Evolutionary conservation across 371 early-diverging fungal species (phyloP).

Genomic region (Saksenaea vasiformis): DNA sequence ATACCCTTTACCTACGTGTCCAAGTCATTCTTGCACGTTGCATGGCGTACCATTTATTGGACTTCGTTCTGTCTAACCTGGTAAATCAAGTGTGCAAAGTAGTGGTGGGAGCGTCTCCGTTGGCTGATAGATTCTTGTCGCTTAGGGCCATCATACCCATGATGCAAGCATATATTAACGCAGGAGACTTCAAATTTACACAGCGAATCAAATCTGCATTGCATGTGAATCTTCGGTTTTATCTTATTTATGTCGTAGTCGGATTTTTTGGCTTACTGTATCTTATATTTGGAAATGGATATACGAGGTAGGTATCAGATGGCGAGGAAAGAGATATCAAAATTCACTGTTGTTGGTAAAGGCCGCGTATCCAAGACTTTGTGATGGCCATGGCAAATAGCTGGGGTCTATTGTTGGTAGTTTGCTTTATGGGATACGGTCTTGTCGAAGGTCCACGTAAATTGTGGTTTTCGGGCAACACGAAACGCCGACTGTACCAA

Average conservation of each 20-base stretch:
- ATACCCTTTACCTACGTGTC: slow-evolving; percentile 79
- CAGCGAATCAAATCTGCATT: slow-evolving; percentile 69
- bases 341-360: slow-evolving; percentile 15
- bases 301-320: slow-evolving; percentile 27
- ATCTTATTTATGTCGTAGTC: slow-evolving; percentile 51
- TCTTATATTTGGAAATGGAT: slow-evolving; percentile 62
- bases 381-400: slow-evolving; percentile 94
- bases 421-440: slow-evolving; percentile 91
- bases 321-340: not conserved
- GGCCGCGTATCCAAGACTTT: slow-evolving; percentile 61
- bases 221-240: slow-evolving; percentile 80
- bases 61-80: slow-evolving; percentile 87
- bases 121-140: not conserved
- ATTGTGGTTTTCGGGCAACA: slow-evolving; percentile 77
- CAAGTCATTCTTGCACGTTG: slow-evolving; percentile 64
- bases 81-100: slow-evolving; percentile 37
- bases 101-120: not conserved
- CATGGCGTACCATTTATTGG: slow-evolving; percentile 93
- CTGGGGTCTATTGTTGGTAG: slow-evolving; percentile 88
- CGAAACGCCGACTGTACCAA: slow-evolving; percentile 59
- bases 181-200: slow-evolving; percentile 78
- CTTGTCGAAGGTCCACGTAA: slow-evolving; percentile 86
- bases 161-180: slow-evolving; percentile 81
- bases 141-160: slow-evolving; percentile 83
- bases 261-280: slow-evolving; percentile 75